A percentile compares a stretch with the other conserved stretches of the same genome.
phyloP scores from a whole-genome alignment of 805 yeast genomes.

The Danielia oregonensis region DNA sequence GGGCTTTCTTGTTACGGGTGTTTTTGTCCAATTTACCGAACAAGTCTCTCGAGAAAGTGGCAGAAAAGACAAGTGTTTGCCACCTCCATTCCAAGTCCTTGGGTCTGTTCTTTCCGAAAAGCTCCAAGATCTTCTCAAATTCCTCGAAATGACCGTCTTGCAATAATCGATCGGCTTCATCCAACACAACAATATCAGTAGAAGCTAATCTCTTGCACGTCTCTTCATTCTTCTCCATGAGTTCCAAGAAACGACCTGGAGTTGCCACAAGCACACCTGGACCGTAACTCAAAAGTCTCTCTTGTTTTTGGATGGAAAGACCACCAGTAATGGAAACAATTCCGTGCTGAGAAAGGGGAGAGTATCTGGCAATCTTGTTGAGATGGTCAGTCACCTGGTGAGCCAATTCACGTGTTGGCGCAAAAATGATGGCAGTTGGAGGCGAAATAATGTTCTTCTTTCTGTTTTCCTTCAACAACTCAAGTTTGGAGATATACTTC shows the following conservation, averaged over 20 bases:
- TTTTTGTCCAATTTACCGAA: conserved; percentile 64
- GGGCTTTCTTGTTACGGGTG: conserved; percentile 19
- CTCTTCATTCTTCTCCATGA: conserved; percentile 60
- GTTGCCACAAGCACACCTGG: conserved; percentile 90
- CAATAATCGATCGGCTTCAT: conserved; percentile 92
- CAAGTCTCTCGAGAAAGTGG: conserved; percentile 82
- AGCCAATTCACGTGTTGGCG: conserved; percentile 96
- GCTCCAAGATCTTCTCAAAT: conserved; percentile 72
- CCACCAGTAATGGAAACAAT: conserved; percentile 91
- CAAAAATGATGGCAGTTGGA: conserved; percentile 77
- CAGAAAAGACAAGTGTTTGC: conserved; percentile 93
- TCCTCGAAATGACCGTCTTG: conserved; percentile 98
- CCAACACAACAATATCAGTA: conserved; percentile 62
- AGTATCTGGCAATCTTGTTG: conserved; percentile 47
- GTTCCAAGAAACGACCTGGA: conserved; percentile 88
- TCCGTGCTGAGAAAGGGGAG: conserved; percentile 51
- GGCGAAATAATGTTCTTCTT: conserved; percentile 21
- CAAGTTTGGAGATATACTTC: conserved; percentile 38
- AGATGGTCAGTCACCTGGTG: conserved; percentile 88
- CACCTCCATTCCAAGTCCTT: conserved; percentile 42
- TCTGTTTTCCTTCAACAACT: conserved; percentile 12
- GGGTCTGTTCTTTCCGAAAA: conserved; percentile 51
- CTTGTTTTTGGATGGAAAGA: conserved; percentile 88
- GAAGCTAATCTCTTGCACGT: conserved; percentile 39
- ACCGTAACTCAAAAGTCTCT: conserved; percentile 65